Base-by-base conservation (phyloP, 2,329 filamentous ascomycete species). In the Aspergillus fructus region DNA sequence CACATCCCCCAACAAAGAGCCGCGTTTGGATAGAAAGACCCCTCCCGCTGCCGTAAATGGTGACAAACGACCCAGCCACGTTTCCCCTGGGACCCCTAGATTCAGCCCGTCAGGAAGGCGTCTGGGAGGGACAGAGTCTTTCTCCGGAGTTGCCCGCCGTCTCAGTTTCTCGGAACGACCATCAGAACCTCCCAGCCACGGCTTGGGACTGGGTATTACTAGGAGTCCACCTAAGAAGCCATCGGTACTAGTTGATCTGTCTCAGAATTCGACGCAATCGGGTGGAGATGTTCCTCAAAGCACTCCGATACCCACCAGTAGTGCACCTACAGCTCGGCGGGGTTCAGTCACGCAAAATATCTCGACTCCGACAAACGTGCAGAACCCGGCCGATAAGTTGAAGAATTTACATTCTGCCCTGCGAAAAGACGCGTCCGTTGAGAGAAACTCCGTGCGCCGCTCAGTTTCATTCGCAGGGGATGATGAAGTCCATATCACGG, bases 181-280 rank as follows among this genome's bases (percentile, higher is more conserved):
- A 1, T 43, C 40, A 17, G 60, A 62, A 40, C 40, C 47, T 24
- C 40, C 53, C 4, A 64, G 54, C 15, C 49, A 49, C 19, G 66
- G 65, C 23, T 54, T 70, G 17, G 69, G 66, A 3, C 52, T 71
- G 23, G 70, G 68, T 4, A 70, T 72, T 15, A 70, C 69, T 11
- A 60, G 47, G 47, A 71, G 65, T 41, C 66, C 68, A 23, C 56
- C 63, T n/a, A 60, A 59, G 45, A 68, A 65, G 23, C 50, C 59
- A 21, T 46, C 49, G 3, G 33, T 48, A 4, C 30, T 53, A 19
- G 9, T 53, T 17, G 45, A 58, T 51, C 21, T 57, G 8, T 58
- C 55, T 8, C 54, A 62, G 43, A 58, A 59, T 27, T 59, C 62
- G 4, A 43, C 45, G 15, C 33, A 33, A 33, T 34, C 46, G 11